Conservation (phyloP, 441 rosid species). For the Bruguiera hainesii region DNA sequence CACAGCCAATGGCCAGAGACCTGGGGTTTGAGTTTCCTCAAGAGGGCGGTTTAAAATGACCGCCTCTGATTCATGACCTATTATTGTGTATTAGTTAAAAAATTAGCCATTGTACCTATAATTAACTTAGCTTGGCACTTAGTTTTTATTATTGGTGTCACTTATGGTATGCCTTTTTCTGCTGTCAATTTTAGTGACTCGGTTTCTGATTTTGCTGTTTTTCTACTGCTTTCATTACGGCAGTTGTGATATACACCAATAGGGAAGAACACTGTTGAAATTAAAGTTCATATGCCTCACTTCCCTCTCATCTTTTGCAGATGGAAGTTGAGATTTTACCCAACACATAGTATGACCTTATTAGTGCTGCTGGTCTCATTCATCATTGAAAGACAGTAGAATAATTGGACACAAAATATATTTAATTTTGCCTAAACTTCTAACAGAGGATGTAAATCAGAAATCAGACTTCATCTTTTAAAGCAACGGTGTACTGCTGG, state of each 20-base stretch:
- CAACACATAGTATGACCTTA: not conserved
- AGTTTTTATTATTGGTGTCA: slow-evolving; percentile 15
- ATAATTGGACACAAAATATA: not conserved
- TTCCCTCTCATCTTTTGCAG: slow-evolving; percentile 12
- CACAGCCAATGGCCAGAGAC: slow-evolving; percentile 15
- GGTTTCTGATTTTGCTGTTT: not conserved
- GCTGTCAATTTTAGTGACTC: slow-evolving; percentile 17
- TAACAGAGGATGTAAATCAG: not conserved
- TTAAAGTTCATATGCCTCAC: not conserved
- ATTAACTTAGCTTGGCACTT: slow-evolving; percentile 14
- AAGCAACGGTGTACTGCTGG: not conserved
- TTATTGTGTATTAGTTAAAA: slow-evolving; percentile 10
- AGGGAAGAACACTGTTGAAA: slow-evolving; percentile 3
- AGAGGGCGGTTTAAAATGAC: slow-evolving; percentile 19
- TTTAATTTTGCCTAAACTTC: not conserved
- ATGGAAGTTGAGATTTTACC: not conserved
- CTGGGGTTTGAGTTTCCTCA: slow-evolving; percentile 23
- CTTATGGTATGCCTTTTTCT: slow-evolving; percentile 18
- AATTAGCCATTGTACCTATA: slow-evolving; percentile 15
- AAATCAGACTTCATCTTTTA: not conserved
- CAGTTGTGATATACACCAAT: slow-evolving; percentile 12
- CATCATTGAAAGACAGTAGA: too few species aligned
- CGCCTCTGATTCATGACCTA: slow-evolving; percentile 14
- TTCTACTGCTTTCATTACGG: not conserved
- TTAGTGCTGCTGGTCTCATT: not conserved